Percentiles rank a stretch among this genome's conserved stretches.
These are phyloP conservation scores for Mollisia scopiformis DNA, from an alignment of 2,329 filamentous ascomycete genomes.

Conservation along the genomic window DNA sequence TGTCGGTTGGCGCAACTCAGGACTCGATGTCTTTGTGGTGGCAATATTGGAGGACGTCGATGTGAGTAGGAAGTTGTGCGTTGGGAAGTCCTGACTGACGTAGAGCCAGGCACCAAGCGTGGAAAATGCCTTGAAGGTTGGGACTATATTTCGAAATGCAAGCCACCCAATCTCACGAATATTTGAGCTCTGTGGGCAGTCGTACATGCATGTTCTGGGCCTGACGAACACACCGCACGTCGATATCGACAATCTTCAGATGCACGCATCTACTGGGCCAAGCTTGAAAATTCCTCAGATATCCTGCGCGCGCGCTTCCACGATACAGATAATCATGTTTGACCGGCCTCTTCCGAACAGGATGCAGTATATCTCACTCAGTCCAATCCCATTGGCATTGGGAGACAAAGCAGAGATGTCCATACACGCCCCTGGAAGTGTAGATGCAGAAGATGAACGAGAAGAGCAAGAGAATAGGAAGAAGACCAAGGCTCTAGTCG, in stretches of 20 bases:
- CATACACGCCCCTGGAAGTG: constrained; percentile 49
- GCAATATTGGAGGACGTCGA: constrained; percentile 90
- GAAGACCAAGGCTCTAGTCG: constrained; percentile 68
- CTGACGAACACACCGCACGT: constrained; percentile 68
- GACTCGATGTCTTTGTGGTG: constrained; percentile 86
- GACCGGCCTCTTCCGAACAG: constrained; percentile 80
- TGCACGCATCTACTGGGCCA: constrained; percentile 61
- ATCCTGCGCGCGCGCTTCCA: constrained; percentile 70
- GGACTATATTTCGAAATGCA: constrained; percentile 81
- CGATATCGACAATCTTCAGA: constrained; percentile 69
- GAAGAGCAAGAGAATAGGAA: constrained; percentile 61
- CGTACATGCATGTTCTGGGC: constrained; percentile 84
- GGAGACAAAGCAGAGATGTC: constrained; percentile 64
- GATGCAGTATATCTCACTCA: constrained; percentile 96
- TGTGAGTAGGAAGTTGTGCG: constrained; percentile 51
- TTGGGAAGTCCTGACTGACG: constrained; percentile 28
- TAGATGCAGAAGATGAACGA: constrained; percentile 74
- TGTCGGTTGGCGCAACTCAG: constrained; percentile 94
- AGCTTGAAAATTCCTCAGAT: constrained; percentile 67
- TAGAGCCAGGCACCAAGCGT: constrained; percentile 60
- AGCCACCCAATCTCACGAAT: constrained; percentile 80
- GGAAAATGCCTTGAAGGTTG: constrained; percentile 83
- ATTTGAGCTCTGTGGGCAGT: constrained; percentile 81
- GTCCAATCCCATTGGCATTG: constrained; percentile 85
- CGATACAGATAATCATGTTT: constrained; percentile 87